Evolutionary conservation across 164 flowering plant species (phyloP), one percentile per base, ranked within the genome.

Genomic region (Brasenia schreberi): DNA sequence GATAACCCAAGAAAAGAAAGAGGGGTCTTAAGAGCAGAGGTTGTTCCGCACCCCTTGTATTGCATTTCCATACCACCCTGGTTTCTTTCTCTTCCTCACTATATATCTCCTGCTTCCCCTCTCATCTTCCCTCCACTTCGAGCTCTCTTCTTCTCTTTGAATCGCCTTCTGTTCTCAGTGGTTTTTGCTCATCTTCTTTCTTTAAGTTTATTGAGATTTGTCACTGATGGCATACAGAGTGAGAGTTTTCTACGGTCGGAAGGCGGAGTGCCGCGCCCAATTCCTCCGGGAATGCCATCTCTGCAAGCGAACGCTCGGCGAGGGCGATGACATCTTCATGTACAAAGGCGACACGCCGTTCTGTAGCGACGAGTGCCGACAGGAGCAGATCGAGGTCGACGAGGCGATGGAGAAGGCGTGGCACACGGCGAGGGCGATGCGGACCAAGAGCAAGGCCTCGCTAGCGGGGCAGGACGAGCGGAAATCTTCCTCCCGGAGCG

Each of bases 351-450:
- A 80, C 62, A 81, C 85, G 6, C 82, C 86, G 61, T 85, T 83
- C 64, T 85, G 86, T 67, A 83, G 89, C 73, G 75, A 80, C 62
- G 89, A 84, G 67, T 84, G 88, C 72, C 78, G 88, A 52, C 81
- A 84, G 75, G 84, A 80, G 42, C 85, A 84, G 72, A 82, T 82
- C 17, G 84, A 82, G 69, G 67, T 77, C 0, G 89, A 85, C 76
- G 85, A 80, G 58, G 80, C 73, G 0, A 72, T 52, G 6, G 82
- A 81, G 70, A 84, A 68, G 69, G 76, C 69, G 64, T 61, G 76
- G 83, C 79, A 67, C 4, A 9, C 56, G 10, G 0, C 16, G 56
- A 49, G 16, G 16, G 56, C 56, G 56, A 49, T 49, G 56, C 56
- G 16, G 56, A 4, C 10, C 12, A 49, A 49, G 56, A 42, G 39